Percentiles rank a stretch among this genome's conserved stretches.
Conservation (phyloP, 1,284 basidiomycete species). For the Sanghuangporus sanghuang region DNA sequence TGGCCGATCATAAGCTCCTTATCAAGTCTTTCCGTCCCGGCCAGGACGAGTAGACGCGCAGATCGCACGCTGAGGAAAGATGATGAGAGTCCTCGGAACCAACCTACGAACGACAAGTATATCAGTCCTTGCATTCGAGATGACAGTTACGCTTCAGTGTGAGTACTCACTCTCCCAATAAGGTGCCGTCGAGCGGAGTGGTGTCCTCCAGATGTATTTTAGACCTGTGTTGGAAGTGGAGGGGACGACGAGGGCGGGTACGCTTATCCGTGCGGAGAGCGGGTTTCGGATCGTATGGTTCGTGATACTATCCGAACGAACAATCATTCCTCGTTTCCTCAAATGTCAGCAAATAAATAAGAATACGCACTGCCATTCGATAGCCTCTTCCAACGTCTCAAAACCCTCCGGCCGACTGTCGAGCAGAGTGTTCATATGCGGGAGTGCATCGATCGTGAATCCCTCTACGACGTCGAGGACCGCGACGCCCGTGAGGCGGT, state of each 20-base stretch:
- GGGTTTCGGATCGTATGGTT: constrained; percentile 78
- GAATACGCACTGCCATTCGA: constrained; percentile 89
- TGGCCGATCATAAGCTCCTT: constrained; percentile 96
- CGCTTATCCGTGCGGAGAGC: constrained; percentile 77
- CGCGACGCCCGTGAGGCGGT: constrained; percentile 74
- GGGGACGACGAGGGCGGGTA: constrained; percentile 69
- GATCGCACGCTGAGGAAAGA: constrained; percentile 74
- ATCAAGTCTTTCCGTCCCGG: constrained; percentile 91
- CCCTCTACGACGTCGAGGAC: constrained; percentile 98
- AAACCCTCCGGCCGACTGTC: constrained; percentile 83
- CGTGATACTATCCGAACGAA: constrained; percentile 42
- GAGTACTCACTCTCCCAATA: constrained; percentile 77
- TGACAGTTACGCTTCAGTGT: neutral
- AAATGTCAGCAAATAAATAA: neutral
- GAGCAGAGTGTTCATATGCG: constrained; percentile 88
- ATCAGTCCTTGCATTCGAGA: neutral
- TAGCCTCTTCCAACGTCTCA: constrained; percentile 74
- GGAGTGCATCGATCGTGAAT: constrained; percentile 89
- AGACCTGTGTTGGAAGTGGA: constrained; percentile 29
- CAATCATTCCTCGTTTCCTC: constrained; percentile 4
- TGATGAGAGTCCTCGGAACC: constrained; percentile 83
- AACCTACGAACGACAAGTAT: constrained; percentile 47
- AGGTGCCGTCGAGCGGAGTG: constrained; percentile 78
- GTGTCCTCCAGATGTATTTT: constrained; percentile 74
- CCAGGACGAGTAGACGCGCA: constrained; percentile 84